phyloP scores from a whole-genome alignment of 1,139 yeast species.

The Saccharomyces hybrid region DNA sequence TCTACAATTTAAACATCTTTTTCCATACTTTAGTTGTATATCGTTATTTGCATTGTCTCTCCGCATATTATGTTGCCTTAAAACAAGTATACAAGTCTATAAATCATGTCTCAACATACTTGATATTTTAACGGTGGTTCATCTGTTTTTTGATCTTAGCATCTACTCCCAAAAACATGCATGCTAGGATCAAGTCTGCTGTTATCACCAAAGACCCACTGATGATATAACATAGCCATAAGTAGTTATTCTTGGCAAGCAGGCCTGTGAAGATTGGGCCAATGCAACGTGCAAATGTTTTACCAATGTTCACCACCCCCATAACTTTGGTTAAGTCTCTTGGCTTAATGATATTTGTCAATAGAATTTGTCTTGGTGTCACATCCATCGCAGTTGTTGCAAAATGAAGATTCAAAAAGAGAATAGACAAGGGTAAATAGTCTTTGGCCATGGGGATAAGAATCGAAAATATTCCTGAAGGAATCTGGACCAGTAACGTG shows the following conservation, averaged over 20 bases:
- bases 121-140: slow-evolving; percentile 2
- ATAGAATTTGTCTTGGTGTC: slow-evolving; percentile 75
- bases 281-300: slow-evolving; percentile 72
- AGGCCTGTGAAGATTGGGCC: slow-evolving; percentile 78
- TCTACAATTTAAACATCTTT: no score
- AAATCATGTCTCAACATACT: neutral
- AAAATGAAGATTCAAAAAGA: slow-evolving; percentile 28
- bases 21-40: no score
- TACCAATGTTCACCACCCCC: slow-evolving; percentile 80
- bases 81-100: neutral
- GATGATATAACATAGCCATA: slow-evolving; percentile 54
- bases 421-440: slow-evolving; percentile 23
- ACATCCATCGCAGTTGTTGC: slow-evolving; percentile 74
- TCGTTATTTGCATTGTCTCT: neutral
- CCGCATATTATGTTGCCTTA: neutral
- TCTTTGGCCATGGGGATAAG: slow-evolving; percentile 40
- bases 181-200: slow-evolving; percentile 32
- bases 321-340: slow-evolving; percentile 65
- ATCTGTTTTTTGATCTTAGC: slow-evolving; percentile 13
- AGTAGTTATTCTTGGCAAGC: slow-evolving; percentile 46
- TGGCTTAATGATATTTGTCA: slow-evolving; percentile 58
- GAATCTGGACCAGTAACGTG: slow-evolving; percentile 67
- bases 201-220: slow-evolving; percentile 47
- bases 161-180: slow-evolving; percentile 31
- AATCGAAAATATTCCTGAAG: slow-evolving; percentile 63